Evolutionary conservation across 306 rosid genomes (phyloP).

Genomic region (Neltuma alba): DNA sequence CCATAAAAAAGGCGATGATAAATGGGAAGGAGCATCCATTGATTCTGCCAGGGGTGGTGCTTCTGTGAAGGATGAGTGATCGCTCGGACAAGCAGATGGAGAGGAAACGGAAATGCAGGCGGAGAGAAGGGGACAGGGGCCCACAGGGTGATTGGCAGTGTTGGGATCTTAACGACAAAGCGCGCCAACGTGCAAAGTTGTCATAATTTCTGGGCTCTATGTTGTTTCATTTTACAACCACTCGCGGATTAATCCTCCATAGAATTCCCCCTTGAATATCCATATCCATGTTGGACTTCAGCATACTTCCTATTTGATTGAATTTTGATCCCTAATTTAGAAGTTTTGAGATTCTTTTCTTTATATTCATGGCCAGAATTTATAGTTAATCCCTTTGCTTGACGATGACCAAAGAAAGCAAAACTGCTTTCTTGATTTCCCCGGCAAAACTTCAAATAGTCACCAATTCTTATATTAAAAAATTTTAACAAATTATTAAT

Average conservation of each 20-base stretch:
- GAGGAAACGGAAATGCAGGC: not conserved
- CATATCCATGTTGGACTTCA: not conserved
- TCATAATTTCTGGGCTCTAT: not conserved
- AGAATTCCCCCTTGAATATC: not conserved
- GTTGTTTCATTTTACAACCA: not conserved
- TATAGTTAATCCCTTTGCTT: not conserved
- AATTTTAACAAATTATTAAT: too few species aligned
- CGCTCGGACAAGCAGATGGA: not conserved
- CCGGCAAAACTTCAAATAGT: not conserved
- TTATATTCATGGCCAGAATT: not conserved
- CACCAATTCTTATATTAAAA: too few species aligned
- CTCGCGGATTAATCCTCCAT: not conserved
- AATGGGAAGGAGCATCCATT: not conserved
- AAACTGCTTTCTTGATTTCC: not conserved
- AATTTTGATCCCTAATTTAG: not conserved
- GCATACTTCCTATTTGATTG: not conserved
- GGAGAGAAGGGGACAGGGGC: not conserved
- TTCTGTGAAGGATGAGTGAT: not conserved
- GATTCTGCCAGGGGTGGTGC: constrained; percentile 12
- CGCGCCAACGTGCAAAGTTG: not conserved
- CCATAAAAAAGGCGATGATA: constrained; percentile 1
- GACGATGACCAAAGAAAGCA: not conserved
- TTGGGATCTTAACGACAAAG: not conserved
- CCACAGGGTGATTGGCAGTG: not conserved
- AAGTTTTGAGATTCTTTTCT: not conserved